These are phyloP conservation scores for Nidula niveotomentosa DNA, from an alignment of 1,284 basidiomycete genomes.

Conservation along the genomic window DNA sequence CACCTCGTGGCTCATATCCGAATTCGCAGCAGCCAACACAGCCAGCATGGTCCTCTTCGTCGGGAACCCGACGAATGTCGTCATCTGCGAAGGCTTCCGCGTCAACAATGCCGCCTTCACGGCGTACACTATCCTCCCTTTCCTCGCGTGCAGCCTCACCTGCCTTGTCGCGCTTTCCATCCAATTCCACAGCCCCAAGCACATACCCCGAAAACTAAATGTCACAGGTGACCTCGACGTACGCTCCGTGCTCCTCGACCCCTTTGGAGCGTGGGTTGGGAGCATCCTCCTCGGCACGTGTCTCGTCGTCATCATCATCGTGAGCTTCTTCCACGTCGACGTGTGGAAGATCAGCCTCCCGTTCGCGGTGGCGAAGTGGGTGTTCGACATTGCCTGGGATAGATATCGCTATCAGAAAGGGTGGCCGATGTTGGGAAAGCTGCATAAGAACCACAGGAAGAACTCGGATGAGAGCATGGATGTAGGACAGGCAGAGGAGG, in stretches of 20 bases:
- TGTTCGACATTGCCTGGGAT: conserved; percentile 59
- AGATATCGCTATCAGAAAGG: conserved; percentile 35
- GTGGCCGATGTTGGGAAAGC: conserved; percentile 9
- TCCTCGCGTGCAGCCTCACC: conserved; percentile 58
- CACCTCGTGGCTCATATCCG: conserved; percentile 49
- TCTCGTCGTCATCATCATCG: conserved; percentile 52
- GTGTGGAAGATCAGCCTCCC: conserved; percentile 87
- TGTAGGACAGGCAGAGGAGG: conserved; percentile 5
- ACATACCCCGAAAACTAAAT: conserved; percentile 50
- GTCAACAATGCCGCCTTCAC: conserved; percentile 68
- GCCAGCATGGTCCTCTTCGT: conserved; percentile 68
- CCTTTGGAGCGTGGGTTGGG: conserved; percentile 50
- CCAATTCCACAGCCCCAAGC: conserved; percentile 50
- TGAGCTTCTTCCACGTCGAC: conserved; percentile 59
- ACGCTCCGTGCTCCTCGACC: conserved; percentile 48
- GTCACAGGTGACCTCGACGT: conserved; percentile 37
- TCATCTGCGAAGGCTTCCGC: conserved; percentile 64
- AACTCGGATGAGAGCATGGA: conserved; percentile 14
- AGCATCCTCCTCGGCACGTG: conserved; percentile 45
- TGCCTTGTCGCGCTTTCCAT: conserved; percentile 54
- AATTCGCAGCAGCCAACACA: conserved; percentile 80
- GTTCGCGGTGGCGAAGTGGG: conserved; percentile 70
- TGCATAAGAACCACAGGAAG: background rate
- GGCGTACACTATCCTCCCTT: conserved; percentile 70
- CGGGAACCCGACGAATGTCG: conserved; percentile 75